Evolutionary conservation across 768 basidiomycete genomes (phyloP).

Genomic region (Ephemerocybe angulata): DNA sequence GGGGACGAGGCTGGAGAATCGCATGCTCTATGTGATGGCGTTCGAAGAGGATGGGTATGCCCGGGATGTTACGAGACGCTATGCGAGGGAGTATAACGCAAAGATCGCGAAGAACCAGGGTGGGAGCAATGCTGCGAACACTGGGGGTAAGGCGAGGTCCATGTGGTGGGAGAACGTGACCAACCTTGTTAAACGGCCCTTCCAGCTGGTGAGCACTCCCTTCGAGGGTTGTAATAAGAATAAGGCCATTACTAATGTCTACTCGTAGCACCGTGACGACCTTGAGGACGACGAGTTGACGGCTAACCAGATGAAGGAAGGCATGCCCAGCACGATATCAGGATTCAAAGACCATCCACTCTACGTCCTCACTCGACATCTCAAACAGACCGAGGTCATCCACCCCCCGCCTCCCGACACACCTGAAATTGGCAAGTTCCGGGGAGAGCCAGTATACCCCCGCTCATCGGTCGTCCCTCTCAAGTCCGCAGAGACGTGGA

Average conservation of each 20-base stretch:
- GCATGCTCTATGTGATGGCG: conserved; percentile 90
- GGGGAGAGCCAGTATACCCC: conserved; percentile 89
- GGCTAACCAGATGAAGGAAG: conserved; percentile 73
- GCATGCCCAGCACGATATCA: conserved; percentile 85
- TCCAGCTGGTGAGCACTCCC: conserved; percentile 63
- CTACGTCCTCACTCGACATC: conserved; percentile 80
- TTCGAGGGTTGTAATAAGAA: neutral
- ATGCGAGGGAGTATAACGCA: conserved; percentile 75
- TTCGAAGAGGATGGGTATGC: conserved; percentile 94
- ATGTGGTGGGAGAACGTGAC: conserved; percentile 87
- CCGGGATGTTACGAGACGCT: conserved; percentile 87
- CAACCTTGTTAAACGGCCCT: conserved; percentile 62
- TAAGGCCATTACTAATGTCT: conserved; percentile 12
- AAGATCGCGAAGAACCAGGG: conserved; percentile 80
- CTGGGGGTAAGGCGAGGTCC: conserved; percentile 52
- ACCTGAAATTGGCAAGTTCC: conserved; percentile 85
- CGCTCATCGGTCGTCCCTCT: conserved; percentile 79
- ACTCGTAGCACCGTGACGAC: conserved; percentile 95
- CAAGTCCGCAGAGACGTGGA: conserved; percentile 93
- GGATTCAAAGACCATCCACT: conserved; percentile 97
- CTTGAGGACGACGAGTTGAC: conserved; percentile 88
- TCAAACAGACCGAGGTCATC: conserved; percentile 84
- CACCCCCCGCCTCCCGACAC: conserved; percentile 59
- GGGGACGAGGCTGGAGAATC: conserved; percentile 52
- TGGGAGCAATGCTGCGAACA: conserved; percentile 38